Base-by-base conservation (phyloP, 1,284 basidiomycete genomes). In the Cerioporus squamosus region DNA sequence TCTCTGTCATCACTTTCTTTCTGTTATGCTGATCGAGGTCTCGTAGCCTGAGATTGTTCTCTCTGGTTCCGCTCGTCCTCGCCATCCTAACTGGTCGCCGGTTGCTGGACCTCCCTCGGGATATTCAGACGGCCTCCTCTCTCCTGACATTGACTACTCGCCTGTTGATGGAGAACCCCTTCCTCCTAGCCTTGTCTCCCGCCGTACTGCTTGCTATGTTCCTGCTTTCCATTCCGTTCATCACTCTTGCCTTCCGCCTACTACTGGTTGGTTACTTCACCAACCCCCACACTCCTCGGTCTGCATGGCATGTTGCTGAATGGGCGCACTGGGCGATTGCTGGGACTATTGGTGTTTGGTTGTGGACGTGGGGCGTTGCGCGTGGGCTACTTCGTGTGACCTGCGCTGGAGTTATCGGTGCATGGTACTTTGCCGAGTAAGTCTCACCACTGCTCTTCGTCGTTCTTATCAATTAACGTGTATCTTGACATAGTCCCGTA, bases 331-430 rank as follows among this genome's bases (percentile, higher is more conserved):
- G 91, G 89, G 84, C 91, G 0, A 93, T 95, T 20, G 81, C 83
- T 44, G 80, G 82, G 3, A 84, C 89, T 0, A 77, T 90, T 2
- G 78, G 77, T 0, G 79, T 93, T 0, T 97, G 94, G 93, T 74
- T 95, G 2, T 98, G 95, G 95, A 91, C 85, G 10, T 96, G 94
- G 92, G 91, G 88, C 17, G 88, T 97, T 3, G 86, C 92, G 15
- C 81, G 95, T 31, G 95, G 95, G 1, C 72, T 94, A 0, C 77
- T 95, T 52, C 80, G 93, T 5, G 92, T 91, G 42, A 86, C 88
- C 0, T 87, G 90, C 46, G 88, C 93, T 0, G 90, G 87, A 24
- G 92, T 95, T 1, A 85, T 98, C 39, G 95, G 94, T 1, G 88
- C 91, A 42, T 98, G 95, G 94, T 97, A 97, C 72, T 97, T 95